Conservation (phyloP, 345 rosid species). For the Heritiera fomes region DNA sequence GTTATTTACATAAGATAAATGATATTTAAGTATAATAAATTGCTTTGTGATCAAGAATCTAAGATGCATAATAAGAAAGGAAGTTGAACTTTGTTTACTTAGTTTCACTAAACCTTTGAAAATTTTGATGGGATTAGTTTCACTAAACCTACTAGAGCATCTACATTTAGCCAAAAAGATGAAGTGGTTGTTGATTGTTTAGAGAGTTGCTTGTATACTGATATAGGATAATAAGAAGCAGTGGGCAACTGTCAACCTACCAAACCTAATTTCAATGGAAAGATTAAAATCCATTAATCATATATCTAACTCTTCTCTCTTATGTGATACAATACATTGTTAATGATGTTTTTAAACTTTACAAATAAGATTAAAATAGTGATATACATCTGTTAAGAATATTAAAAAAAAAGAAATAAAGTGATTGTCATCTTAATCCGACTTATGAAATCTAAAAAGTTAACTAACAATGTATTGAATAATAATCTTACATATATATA, state of each 20-base stretch:
- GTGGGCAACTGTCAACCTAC: constrained; percentile 28
- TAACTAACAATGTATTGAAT: no score
- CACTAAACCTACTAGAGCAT: neutral
- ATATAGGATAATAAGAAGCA: neutral
- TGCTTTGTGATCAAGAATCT: neutral
- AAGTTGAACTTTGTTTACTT: no score
- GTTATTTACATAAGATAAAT: neutral
- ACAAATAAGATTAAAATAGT: no score
- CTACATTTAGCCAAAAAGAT: neutral
- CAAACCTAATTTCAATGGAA: constrained; percentile 27
- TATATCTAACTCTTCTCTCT: no score
- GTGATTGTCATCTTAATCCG: no score
- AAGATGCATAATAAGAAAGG: neutral
- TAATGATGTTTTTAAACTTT: no score
- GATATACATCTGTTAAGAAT: no score
- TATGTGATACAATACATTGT: no score
- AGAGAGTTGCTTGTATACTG: neutral
- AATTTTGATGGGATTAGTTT: neutral
- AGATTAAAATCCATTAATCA: constrained; percentile 3
- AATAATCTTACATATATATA: no score
- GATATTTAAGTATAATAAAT: neutral
- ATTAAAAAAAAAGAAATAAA: no score
- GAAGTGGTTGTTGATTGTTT: constrained; percentile 15
- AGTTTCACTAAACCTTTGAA: neutral
- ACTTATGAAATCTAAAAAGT: no score